Conservation (phyloP, 2,329 filamentous ascomycete species). For the Nemania sp. region DNA sequence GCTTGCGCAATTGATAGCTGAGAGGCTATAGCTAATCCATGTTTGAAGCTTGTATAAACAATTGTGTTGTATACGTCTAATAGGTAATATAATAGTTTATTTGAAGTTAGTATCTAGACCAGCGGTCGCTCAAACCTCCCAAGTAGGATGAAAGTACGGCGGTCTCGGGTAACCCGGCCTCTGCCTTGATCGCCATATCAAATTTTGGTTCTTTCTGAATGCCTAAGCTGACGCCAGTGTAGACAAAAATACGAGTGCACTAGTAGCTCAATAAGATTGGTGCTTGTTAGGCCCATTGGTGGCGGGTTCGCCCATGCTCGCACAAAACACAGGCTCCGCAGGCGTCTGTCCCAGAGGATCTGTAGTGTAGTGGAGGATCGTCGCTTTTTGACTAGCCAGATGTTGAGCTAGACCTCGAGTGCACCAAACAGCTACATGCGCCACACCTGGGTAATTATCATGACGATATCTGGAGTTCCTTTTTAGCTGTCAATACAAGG, state of each 20-base stretch:
- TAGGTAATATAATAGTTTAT: too few relatives aligned
- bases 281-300: constrained; percentile 3
- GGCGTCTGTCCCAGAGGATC: constrained; percentile 6
- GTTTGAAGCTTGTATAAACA: background rate
- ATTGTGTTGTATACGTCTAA: too few relatives aligned
- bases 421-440: too few relatives aligned
- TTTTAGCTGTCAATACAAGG: too few relatives aligned
- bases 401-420: too few relatives aligned
- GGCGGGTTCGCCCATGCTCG: constrained; percentile 4
- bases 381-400: background rate
- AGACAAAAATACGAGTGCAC: background rate
- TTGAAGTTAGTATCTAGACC: too few relatives aligned
- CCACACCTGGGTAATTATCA: too few relatives aligned
- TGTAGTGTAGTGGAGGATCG: constrained; percentile 2
- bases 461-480: background rate
- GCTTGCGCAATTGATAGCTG: constrained; percentile 2
- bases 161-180: too few relatives aligned
- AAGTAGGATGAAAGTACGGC: too few relatives aligned
- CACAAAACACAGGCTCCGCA: background rate
- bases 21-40: background rate
- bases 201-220: constrained; percentile 10
- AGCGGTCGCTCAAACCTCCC: too few relatives aligned
- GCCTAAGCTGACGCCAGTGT: constrained; percentile 12
- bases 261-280: background rate
- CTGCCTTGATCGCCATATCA: constrained; percentile 18